Conservation (phyloP, 2,329 filamentous ascomycete species). For the Neonectria magnoliae region DNA sequence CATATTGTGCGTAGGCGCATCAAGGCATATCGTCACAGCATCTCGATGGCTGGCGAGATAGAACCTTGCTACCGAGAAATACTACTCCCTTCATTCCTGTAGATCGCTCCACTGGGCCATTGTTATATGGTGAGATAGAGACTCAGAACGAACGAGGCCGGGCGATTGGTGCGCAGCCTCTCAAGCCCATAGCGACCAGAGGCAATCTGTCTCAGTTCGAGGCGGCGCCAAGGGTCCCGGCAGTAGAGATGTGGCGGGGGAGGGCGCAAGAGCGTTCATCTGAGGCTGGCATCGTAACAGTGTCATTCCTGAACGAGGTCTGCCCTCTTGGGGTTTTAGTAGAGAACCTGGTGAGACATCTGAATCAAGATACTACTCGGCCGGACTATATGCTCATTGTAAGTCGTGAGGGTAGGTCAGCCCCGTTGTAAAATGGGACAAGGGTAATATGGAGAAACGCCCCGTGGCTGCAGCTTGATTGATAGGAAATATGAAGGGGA, state of each 20-base stretch:
- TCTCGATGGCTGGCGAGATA: constrained; percentile 45
- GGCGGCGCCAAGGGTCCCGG: constrained; percentile 16
- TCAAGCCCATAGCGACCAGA: constrained; percentile 43
- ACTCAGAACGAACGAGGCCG: constrained; percentile 24
- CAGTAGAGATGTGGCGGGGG: constrained; percentile 29
- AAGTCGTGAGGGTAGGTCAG: constrained; percentile 20
- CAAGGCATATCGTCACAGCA: constrained; percentile 37
- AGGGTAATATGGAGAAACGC: constrained; percentile 9
- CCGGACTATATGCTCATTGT: constrained; percentile 9
- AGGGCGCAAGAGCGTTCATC: constrained; percentile 19
- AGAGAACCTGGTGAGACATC: constrained; percentile 38
- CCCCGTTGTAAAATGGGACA: constrained; percentile 9
- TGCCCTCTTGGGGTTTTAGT: constrained; percentile 14
- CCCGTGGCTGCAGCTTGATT: background rate
- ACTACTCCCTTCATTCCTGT: constrained; percentile 53
- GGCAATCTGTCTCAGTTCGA: constrained; percentile 46
- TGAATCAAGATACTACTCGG: constrained; percentile 27
- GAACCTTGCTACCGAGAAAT: constrained; percentile 34
- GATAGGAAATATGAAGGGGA: background rate
- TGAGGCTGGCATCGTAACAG: constrained; percentile 31
- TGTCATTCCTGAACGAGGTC: constrained; percentile 43
- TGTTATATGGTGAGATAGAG: constrained; percentile 33
- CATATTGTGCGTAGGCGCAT: constrained; percentile 21
- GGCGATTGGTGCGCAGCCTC: constrained; percentile 24
- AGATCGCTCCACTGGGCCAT: constrained; percentile 37